Conservation (phyloP, 2,329 filamentous ascomycete genomes). For the Calonectria multiphialidica region DNA sequence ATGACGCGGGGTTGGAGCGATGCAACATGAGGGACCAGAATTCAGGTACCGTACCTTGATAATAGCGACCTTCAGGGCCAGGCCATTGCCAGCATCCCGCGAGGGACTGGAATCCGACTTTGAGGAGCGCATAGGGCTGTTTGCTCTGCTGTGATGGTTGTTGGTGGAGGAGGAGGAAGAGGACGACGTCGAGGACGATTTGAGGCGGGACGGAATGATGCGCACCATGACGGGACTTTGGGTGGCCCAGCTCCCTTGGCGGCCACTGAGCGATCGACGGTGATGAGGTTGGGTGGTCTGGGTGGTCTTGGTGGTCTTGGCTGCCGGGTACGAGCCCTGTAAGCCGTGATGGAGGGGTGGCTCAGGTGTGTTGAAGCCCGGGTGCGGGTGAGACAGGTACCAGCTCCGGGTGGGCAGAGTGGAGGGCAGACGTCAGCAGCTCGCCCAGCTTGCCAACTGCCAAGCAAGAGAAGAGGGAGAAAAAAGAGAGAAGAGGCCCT, state of each 20-base stretch:
- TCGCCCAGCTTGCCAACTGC: background rate
- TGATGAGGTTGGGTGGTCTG: slow-evolving; percentile 13
- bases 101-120: slow-evolving; percentile 59
- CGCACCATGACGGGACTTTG: slow-evolving; percentile 61
- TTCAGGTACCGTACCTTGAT: slow-evolving; percentile 55
- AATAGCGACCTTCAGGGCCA: slow-evolving; percentile 66
- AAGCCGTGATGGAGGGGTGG: background rate
- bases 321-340: background rate
- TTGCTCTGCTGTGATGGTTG: slow-evolving; percentile 59
- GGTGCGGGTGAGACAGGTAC: background rate
- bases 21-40: background rate
- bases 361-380: background rate
- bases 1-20: slow-evolving; percentile 17
- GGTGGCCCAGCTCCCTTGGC: slow-evolving; percentile 10
- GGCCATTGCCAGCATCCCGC: slow-evolving; percentile 53
- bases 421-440: slow-evolving; percentile 4
- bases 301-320: background rate
- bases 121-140: slow-evolving; percentile 60
- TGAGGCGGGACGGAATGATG: slow-evolving; percentile 68
- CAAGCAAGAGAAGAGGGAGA: background rate
- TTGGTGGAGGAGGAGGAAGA: slow-evolving; percentile 54
- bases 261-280: slow-evolving; percentile 15
- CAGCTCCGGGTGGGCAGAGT: background rate
- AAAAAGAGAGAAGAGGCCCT: background rate
- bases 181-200: slow-evolving; percentile 53